Base-by-base conservation (phyloP, 768 basidiomycete genomes). In the Auriscalpium vulgare region DNA sequence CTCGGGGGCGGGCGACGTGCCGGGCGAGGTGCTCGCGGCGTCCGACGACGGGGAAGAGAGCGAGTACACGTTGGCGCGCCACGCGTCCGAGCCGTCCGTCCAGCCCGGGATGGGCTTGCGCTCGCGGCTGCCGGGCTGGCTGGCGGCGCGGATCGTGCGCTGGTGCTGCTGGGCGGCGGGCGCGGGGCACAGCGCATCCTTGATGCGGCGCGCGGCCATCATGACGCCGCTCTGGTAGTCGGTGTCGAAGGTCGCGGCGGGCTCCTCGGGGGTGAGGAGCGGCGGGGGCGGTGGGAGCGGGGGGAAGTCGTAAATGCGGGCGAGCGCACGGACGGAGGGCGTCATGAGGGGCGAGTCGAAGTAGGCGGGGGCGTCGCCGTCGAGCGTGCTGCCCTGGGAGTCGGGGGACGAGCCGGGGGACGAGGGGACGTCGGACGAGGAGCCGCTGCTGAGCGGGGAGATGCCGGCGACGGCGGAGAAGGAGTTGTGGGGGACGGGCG, bases 41-140 rank as follows among this genome's bases (percentile, higher is more conserved):
- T 51, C 43, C 36, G 70, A 65, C 50, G 73, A 71, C 8, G 76
- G 76, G 3, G 77, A 64, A 3, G 76, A 66, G 56, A 83, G 73
- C 52, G 73, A 75, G 67, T 88, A 88, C 1, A 85, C 77, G 4
- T 74, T 72, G 0, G 82, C 72, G n/a, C 86, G 81, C 86, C 86
- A 88, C 0, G 79, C 82, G 54, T 81, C 73, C 21, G 75, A 77
- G 51, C 82, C 81, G 58, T 87, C 85, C 2, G 78, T 84, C 86
- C 86, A 87, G 13, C 86, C 86, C 0, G 83, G 81, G 35, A 85
- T 76, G 16, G 71, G 67, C 65, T 71, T 69, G 56, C 69, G 68
- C 21, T 74, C 74, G 17, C 61, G 63, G 59, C 65, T 65, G 17
- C 51, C 52, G 40, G 51, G 38, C 53, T 67, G 65, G 23, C 50